These are phyloP conservation scores for Pseudohyphozyma bogoriensis DNA, from an alignment of 768 basidiomycete species.

Conservation along the genomic window DNA sequence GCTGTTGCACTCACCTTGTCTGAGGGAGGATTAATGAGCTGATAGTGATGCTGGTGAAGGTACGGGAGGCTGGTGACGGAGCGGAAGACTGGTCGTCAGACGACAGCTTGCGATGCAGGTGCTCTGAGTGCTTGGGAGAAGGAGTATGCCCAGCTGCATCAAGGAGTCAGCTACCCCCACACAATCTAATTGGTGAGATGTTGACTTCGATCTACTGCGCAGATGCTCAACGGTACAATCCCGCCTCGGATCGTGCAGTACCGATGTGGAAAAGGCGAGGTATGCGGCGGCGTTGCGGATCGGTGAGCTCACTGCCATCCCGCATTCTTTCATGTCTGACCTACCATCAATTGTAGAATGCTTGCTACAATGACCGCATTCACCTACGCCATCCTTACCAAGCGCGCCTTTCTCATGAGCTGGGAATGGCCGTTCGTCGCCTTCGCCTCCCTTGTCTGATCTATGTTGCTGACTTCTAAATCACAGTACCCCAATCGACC, in stretches of 20 bases:
- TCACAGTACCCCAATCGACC: too few species aligned
- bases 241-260: conserved; percentile 10
- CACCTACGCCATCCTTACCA: conserved; percentile 14
- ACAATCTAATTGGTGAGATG: too few species aligned
- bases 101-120: conserved; percentile 7
- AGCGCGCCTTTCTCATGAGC: conserved; percentile 9
- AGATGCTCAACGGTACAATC: conserved; percentile 3
- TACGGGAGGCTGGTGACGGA: conserved; percentile 17
- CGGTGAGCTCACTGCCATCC: not conserved
- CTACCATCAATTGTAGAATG: not conserved
- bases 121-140: conserved; percentile 19
- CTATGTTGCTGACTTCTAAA: too few species aligned
- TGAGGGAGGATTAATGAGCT: not conserved
- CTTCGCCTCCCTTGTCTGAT: too few species aligned
- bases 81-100: conserved; percentile 15
- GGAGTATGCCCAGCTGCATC: conserved; percentile 9
- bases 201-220: not conserved
- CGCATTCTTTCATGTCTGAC: not conserved
- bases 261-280: not conserved
- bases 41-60: not conserved
- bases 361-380: conserved; percentile 13
- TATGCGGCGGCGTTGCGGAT: conserved; percentile 20
- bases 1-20: not conserved
- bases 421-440: conserved; percentile 24
- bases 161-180: not conserved